A percentile compares a stretch with the other conserved stretches of the same genome.
Evolutionary conservation across 192 early-diverging fungal genomes (phyloP).

Genomic region (Coemansia sp.): DNA sequence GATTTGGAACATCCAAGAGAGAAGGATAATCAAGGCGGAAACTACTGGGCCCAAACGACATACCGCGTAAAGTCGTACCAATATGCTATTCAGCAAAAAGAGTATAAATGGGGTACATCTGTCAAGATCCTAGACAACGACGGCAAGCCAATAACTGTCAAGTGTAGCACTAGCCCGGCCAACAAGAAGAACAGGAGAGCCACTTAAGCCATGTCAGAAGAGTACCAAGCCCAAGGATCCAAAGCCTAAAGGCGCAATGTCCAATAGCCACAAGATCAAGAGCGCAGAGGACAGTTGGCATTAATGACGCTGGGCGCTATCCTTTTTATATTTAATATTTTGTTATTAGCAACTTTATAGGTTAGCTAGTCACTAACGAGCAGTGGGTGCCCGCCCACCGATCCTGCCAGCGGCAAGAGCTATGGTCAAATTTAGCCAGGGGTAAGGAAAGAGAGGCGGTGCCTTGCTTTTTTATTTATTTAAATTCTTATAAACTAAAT

Average conservation of each 20-base stretch:
- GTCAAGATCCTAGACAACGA: slow-evolving; percentile 48
- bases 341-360: no score
- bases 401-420: no score
- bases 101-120: slow-evolving; percentile 31
- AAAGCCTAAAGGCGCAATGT: no score
- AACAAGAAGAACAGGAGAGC: no score
- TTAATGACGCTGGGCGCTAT: neutral
- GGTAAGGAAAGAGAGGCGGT: no score
- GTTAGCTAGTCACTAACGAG: no score
- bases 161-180: neutral
- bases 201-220: no score
- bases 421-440: no score
- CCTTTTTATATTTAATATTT: neutral
- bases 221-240: no score
- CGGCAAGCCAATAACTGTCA: slow-evolving; percentile 9
- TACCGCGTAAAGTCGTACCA: slow-evolving; percentile 57
- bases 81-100: slow-evolving; percentile 25
- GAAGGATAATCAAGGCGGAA: slow-evolving; percentile 27
- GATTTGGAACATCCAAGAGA: slow-evolving; percentile 50
- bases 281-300: neutral
- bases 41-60: slow-evolving; percentile 49
- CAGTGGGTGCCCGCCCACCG: no score
- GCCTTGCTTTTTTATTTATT: no score
- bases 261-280: neutral
- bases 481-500: no score